These are phyloP conservation scores for Aspergillus sp. DNA, from an alignment of 2,329 filamentous ascomycete genomes.

Conservation along the genomic window DNA sequence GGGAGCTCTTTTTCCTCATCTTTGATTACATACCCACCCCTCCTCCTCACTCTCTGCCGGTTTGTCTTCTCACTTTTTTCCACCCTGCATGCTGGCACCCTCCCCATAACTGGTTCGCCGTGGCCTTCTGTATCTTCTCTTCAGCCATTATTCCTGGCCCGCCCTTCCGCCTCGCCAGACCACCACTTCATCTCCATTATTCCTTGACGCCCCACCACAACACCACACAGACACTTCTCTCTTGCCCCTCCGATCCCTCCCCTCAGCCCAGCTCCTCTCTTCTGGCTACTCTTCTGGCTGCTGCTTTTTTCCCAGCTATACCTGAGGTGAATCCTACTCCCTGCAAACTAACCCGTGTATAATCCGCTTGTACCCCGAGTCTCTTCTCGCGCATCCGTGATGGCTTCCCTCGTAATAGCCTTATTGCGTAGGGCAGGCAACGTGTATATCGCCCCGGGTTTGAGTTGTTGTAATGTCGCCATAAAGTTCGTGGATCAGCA, in stretches of 20 bases:
- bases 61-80: not conserved
- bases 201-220: not conserved
- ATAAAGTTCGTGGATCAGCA: constrained; percentile 19
- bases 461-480: constrained; percentile 23
- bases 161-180: not conserved
- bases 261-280: not conserved
- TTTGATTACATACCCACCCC: constrained; percentile 17
- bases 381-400: constrained; percentile 8
- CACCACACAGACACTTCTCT: not conserved
- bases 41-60: constrained; percentile 8
- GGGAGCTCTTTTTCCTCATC: constrained; percentile 15
- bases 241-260: not conserved
- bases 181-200: not conserved
- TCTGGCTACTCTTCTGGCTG: not conserved
- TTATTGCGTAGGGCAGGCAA: constrained; percentile 28
- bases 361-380: not conserved
- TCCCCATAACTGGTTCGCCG: constrained; percentile 3
- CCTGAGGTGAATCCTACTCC: constrained; percentile 10
- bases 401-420: constrained; percentile 24
- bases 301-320: not conserved
- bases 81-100: constrained; percentile 9
- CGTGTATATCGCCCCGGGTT: constrained; percentile 17
- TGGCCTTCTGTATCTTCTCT: constrained; percentile 7
- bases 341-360: constrained; percentile 17
- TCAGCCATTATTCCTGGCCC: not conserved